Base-by-base conservation (phyloP, 2,329 filamentous ascomycete species). In the Mycosphaerella sp. region DNA sequence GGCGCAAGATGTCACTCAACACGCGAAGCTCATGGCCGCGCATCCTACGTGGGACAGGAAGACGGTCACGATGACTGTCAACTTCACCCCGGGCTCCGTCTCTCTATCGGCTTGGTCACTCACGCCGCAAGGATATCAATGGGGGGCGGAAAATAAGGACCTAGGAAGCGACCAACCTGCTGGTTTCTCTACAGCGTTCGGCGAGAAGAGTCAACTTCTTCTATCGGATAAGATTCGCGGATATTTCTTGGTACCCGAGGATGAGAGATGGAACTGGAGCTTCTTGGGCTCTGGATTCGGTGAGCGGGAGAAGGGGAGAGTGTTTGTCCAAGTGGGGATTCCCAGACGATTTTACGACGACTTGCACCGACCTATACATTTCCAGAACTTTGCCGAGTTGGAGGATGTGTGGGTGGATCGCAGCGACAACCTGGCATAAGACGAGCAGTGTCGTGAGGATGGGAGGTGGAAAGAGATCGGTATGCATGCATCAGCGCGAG, bases 331-430 rank as follows among this genome's bases (percentile, higher is more conserved):
- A 78, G 84, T 98, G 51, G 95, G 97, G 72, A 95, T 89, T 42
- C 93, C 93, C 14, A 73, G 72, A 59, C 79, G 87, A 7, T 97
- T 95, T 74, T 98, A 98, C 74, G 91, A 87, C 68, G 90, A 91
- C 65, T 80, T 90, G 65, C 95, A 98, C 73, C 83, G 93, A 26
- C 91, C 92, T 12, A 76, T 96, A 53, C 93, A 98, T 75, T 98
- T 98, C 80, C 86, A 92, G 70, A 95, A 90, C 72, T 98, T 98
- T 74, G 89, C 91, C 1, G 92, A 98, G 76, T 74, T 98, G 69
- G 93, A 98, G 75, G 92, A 98, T 72, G 87, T 95, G 41, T 95
- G 91, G 83, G 91, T 96, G 45, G 93, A 98, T 72, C 80, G 90
- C 66, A 83, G 83, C 60, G 92, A 98, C 75, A 92, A 91, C 70